phyloP scores from a whole-genome alignment of 257 asterid species.

The Lithospermum erythrorhizon region DNA sequence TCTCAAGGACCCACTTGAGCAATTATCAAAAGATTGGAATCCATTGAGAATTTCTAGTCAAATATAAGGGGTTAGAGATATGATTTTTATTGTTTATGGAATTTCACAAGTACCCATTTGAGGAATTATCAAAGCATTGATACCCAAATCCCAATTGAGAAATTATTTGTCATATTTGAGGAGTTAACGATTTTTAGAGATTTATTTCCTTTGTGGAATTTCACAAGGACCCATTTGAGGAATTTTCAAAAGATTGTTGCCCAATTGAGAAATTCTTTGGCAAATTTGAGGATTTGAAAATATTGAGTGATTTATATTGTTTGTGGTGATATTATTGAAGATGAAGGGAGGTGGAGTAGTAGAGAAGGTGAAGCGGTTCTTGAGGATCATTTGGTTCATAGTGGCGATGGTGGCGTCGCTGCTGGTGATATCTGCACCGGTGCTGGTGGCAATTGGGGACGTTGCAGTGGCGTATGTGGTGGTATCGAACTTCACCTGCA shows the following conservation, averaged over 20 bases:
- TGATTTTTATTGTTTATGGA: too few relatives aligned
- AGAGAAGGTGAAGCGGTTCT: conserved; percentile 62
- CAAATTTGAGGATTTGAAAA: not conserved
- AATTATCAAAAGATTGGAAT: too few relatives aligned
- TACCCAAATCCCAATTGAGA: too few relatives aligned
- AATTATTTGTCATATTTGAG: not conserved
- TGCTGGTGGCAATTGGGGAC: conserved; percentile 67
- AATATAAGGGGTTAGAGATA: too few relatives aligned
- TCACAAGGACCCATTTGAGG: conserved; percentile 19
- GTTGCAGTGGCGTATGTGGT: conserved; percentile 61
- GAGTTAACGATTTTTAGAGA: too few relatives aligned
- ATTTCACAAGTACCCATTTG: conserved; percentile 17
- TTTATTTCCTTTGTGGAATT: too few relatives aligned
- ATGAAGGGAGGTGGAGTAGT: conserved; percentile 56
- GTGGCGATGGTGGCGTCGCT: conserved; percentile 76
- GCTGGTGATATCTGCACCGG: conserved; percentile 61
- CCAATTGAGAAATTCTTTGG: not conserved
- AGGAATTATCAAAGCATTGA: conserved; percentile 1
- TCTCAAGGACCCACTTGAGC: too few relatives aligned
- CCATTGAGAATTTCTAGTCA: too few relatives aligned
- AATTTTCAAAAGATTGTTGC: not conserved
- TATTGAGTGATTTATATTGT: not conserved
- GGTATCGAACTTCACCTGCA: conserved; percentile 75
- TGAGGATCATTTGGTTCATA: conserved; percentile 70
- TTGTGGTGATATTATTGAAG: not conserved